These are phyloP conservation scores for Bolboschoenoplectus hybrid DNA, from an alignment of 202 grass and related monocot species.

Conservation along the genomic window DNA sequence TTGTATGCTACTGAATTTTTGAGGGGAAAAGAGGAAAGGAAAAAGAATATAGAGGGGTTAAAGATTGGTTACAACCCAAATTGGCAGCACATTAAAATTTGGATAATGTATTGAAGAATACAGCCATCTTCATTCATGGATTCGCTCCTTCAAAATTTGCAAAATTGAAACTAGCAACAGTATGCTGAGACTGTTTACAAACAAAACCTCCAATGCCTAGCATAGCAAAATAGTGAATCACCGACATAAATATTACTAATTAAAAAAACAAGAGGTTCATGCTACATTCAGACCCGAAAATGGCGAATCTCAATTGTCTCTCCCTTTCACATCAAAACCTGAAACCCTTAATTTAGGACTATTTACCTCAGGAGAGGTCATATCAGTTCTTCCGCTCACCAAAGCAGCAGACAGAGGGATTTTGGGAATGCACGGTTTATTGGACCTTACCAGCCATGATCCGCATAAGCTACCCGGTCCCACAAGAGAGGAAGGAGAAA, in stretches of 20 bases:
- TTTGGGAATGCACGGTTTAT: not conserved
- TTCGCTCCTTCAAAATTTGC: not conserved
- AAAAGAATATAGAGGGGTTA: too few relatives aligned
- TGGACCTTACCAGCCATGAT: not conserved
- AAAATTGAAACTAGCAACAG: not conserved
- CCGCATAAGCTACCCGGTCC: not conserved
- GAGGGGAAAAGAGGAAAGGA: too few relatives aligned
- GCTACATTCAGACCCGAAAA: not conserved
- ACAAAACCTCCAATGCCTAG: not conserved
- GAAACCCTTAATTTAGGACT: slow-evolving; percentile 1
- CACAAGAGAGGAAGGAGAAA: not conserved
- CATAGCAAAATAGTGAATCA: not conserved
- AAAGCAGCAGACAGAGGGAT: not conserved
- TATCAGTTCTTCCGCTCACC: not conserved
- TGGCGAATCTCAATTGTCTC: not conserved
- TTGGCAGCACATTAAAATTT: too few relatives aligned
- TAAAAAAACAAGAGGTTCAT: not conserved
- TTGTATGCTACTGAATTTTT: too few relatives aligned
- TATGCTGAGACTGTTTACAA: not conserved
- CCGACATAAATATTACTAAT: not conserved
- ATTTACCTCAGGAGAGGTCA: not conserved
- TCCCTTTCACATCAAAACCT: not conserved
- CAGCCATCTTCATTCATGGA: not conserved
- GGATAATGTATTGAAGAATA: not conserved
- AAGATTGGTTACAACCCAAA: too few relatives aligned